Base-by-base conservation (phyloP, 2,329 filamentous ascomycete genomes). In the Penicillium janthinellum region DNA sequence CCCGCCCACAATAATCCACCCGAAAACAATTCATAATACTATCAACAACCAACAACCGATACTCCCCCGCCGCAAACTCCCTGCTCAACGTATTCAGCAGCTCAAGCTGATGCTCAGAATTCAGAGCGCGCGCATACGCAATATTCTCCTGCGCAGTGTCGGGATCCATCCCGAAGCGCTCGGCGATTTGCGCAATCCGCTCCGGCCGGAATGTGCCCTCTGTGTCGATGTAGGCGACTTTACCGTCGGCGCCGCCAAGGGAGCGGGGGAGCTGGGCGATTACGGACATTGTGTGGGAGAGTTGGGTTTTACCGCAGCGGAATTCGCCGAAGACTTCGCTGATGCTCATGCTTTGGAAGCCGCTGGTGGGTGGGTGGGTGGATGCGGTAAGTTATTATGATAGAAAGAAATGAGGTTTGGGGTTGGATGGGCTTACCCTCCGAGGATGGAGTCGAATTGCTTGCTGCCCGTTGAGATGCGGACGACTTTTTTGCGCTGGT, bases 21-120 rank as follows among this genome's bases (percentile, higher is more conserved):
- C 88, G 84, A 68, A 88, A 90, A 57, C 87, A 84, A 49, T 87
- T 85, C 83, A 89, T 88, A 69, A 90, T 87, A 67, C 86, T 89
- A 75, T 90, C 88, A 67, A 90, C 84, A 64, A 90, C 82, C 53
- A 90, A 79, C 54, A 90, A 81, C 31, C 87, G 83, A 67, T 87
- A 90, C 65, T 88, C 83, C 44, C 87, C 86, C 8, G 80, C 81
- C 12, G 84, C 82, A 68, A 90, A 89, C 60, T 84, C 83, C 61
- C 83, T 82, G 42, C 84, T 81, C 11, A 90, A 79, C 15, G 81
- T 82, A 71, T 88, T 86, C 35, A 90, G 78, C 17, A 88, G 73
- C 63, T 90, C 87, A 64, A 86, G 79, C 72, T 88, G 86, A 65
- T 87, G 82, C 72, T 90, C 87, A 56, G 85, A 88, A 68, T 90